Conservation (phyloP, 306 rosid genomes). For the Medicago arabica region DNA sequence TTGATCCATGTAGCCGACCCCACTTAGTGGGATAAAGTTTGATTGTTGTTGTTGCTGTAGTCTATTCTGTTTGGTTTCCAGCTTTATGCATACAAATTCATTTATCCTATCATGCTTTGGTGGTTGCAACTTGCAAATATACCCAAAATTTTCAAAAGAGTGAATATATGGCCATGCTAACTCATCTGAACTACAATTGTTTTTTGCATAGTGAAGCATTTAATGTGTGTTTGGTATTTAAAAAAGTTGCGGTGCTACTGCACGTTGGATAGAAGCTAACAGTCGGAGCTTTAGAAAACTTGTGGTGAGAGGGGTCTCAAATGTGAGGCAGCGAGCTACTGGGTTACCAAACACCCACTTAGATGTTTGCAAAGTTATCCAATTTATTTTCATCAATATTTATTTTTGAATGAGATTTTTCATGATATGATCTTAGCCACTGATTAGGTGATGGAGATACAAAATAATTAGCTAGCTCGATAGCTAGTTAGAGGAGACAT, state of each 20-base stretch:
- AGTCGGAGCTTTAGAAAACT: too few species aligned
- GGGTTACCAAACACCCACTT: too few species aligned
- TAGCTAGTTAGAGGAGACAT: background rate
- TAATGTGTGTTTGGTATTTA: too few species aligned
- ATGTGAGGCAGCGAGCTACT: too few species aligned
- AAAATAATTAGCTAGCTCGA: background rate
- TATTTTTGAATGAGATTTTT: slow-evolving; percentile 25
- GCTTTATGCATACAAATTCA: background rate
- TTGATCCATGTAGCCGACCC: too few species aligned
- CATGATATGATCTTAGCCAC: background rate
- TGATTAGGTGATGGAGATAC: background rate
- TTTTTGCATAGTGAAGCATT: slow-evolving; percentile 5
- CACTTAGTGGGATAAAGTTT: too few species aligned
- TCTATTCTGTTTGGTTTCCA: background rate
- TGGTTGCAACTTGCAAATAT: slow-evolving; percentile 5
- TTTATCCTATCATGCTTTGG: slow-evolving; percentile 9
- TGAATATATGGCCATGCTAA: slow-evolving; percentile 3
- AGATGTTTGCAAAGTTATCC: slow-evolving; percentile 6
- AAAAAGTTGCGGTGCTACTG: too few species aligned
- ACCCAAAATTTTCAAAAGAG: slow-evolving; percentile 9
- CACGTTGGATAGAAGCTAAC: too few species aligned
- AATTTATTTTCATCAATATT: background rate
- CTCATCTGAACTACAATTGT: slow-evolving; percentile 14
- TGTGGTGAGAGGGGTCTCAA: too few species aligned
- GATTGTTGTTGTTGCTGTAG: background rate